Evolutionary conservation across 805 yeast genomes (phyloP).

Genomic region (Saturnispora gosingensis): DNA sequence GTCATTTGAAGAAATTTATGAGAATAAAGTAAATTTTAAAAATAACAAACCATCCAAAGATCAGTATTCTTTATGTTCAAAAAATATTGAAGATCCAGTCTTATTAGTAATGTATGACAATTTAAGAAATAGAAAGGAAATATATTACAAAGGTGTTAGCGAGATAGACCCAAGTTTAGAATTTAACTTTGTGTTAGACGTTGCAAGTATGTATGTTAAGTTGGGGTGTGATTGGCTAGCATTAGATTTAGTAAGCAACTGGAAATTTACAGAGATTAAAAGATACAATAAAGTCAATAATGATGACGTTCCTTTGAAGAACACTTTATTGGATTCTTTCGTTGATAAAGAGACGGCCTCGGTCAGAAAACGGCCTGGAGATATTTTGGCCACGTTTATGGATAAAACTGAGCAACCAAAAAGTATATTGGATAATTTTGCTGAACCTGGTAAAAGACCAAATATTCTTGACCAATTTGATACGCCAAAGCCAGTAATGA

Average conservation of each 20-base stretch:
- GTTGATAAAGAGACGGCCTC: neutral
- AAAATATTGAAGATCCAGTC: constrained; percentile 64
- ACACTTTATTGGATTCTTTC: constrained; percentile 1
- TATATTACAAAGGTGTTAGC: constrained; percentile 41
- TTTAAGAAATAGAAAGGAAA: constrained; percentile 44
- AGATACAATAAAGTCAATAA: neutral
- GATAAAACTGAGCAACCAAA: neutral
- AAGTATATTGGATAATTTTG: constrained; percentile 3
- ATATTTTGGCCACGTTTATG: constrained; percentile 13
- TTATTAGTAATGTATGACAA: constrained; percentile 55
- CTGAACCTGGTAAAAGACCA: neutral
- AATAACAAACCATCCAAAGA: constrained; percentile 30
- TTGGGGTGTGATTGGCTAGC: constrained; percentile 90
- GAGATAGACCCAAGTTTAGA: constrained; percentile 41
- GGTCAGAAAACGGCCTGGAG: constrained; percentile 10
- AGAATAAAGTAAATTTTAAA: constrained; percentile 11
- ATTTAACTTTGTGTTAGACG: constrained; percentile 50
- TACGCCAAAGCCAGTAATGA: neutral
- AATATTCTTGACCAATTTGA: neutral
- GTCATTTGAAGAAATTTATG: constrained; percentile 20
- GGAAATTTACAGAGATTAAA: constrained; percentile 43
- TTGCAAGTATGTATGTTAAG: constrained; percentile 58
- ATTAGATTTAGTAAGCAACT: constrained; percentile 48
- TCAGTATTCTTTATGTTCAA: constrained; percentile 11
- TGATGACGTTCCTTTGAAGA: neutral